These are phyloP conservation scores for Cylindrotheca closterium DNA, from an alignment of 108 stramenopile genomes.

Conservation along the genomic window DNA sequence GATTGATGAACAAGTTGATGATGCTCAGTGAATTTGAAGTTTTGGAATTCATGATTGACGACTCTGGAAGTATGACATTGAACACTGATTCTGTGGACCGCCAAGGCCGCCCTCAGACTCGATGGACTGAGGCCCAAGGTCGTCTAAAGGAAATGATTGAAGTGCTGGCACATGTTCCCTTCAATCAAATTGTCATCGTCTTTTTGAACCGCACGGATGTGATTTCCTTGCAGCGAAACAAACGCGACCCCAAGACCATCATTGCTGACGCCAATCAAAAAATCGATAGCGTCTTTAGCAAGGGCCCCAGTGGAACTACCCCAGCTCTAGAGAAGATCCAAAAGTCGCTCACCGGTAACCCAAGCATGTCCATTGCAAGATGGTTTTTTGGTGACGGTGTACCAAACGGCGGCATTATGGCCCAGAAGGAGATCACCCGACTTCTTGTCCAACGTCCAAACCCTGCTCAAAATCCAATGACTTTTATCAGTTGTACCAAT, in stretches of 20 bases:
- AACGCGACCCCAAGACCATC: constrained; percentile 25
- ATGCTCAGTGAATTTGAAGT: constrained; percentile 36
- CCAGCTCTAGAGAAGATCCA: constrained; percentile 49
- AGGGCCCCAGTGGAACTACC: constrained; percentile 37
- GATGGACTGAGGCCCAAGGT: constrained; percentile 46
- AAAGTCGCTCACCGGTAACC: constrained; percentile 35
- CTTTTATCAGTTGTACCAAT: constrained; percentile 54
- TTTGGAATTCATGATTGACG: constrained; percentile 56
- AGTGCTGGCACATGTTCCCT: constrained; percentile 50
- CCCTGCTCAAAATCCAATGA: constrained; percentile 46
- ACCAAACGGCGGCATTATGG: constrained; percentile 46
- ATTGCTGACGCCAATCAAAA: constrained; percentile 28
- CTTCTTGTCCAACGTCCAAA: constrained; percentile 37
- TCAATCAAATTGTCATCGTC: constrained; percentile 36
- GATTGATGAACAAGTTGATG: constrained; percentile 46
- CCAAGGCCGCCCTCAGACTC: constrained; percentile 19
- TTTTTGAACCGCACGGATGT: constrained; percentile 48
- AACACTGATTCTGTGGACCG: constrained; percentile 35
- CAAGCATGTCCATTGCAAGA: constrained; percentile 32
- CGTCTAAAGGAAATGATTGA: constrained; percentile 56
- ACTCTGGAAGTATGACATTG: constrained; percentile 44
- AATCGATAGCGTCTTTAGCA: constrained; percentile 38
- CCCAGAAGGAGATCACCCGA: constrained; percentile 38
- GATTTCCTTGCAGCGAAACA: constrained; percentile 28
- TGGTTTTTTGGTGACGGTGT: constrained; percentile 56